phyloP scores from a whole-genome alignment of 192 early-diverging fungal species.

The Entomortierella beljakovae region DNA sequence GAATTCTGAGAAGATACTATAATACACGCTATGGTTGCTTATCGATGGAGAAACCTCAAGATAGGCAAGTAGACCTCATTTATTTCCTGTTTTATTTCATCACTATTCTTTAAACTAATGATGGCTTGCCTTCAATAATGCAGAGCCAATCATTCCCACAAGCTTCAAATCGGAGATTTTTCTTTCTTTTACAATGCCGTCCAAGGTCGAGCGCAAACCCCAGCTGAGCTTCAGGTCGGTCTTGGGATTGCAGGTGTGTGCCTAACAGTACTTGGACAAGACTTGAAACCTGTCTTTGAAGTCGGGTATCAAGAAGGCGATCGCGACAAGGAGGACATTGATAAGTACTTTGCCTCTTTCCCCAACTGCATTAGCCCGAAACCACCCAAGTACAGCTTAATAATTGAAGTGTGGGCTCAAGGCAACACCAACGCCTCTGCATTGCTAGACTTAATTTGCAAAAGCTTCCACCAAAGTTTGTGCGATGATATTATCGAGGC shows the following conservation, averaged over 20 bases:
- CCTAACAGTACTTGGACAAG: slow-evolving; percentile 55
- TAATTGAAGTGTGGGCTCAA: slow-evolving; percentile 64
- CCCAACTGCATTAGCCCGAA: slow-evolving; percentile 17
- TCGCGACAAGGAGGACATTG: slow-evolving; percentile 36
- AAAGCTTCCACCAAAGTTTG: slow-evolving; percentile 63
- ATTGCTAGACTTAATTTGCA: slow-evolving; percentile 54
- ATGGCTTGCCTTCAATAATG: neutral
- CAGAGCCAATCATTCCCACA: slow-evolving; percentile 15
- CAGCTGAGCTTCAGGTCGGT: slow-evolving; percentile 59
- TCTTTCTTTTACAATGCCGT: slow-evolving; percentile 67
- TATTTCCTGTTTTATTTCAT: slow-evolving; percentile 2
- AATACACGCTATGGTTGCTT: slow-evolving; percentile 49
- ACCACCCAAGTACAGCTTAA: slow-evolving; percentile 48
- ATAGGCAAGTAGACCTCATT: slow-evolving; percentile 16
- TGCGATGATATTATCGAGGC: slow-evolving; percentile 69
- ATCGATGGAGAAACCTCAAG: slow-evolving; percentile 21
- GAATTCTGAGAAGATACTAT: slow-evolving; percentile 54
- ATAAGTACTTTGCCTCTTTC: slow-evolving; percentile 37
- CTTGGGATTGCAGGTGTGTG: slow-evolving; percentile 68
- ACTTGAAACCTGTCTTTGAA: slow-evolving; percentile 53
- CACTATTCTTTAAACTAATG: neutral
- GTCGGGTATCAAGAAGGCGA: slow-evolving; percentile 49
- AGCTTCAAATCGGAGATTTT: slow-evolving; percentile 56
- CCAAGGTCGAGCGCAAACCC: slow-evolving; percentile 40
- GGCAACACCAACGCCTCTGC: slow-evolving; percentile 53